Conservation (phyloP, 352 stramenopile species). For the Phytophthora tentaculata region DNA sequence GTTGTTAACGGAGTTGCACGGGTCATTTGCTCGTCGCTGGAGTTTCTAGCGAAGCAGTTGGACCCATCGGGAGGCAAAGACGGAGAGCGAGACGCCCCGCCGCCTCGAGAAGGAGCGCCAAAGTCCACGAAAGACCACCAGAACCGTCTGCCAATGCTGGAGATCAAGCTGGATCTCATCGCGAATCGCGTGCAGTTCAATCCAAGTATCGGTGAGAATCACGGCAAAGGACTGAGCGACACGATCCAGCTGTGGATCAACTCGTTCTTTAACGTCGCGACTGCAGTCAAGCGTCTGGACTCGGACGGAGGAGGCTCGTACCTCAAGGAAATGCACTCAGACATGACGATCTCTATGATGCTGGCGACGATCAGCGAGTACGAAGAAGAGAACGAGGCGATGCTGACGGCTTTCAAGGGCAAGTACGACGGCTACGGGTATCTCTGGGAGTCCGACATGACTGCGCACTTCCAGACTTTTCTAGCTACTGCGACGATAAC, state of each 20-base stretch:
- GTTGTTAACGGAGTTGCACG: slow-evolving; percentile 94
- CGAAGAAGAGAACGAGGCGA: slow-evolving; percentile 92
- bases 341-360: slow-evolving; percentile 95
- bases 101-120: slow-evolving; percentile 37
- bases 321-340: slow-evolving; percentile 96
- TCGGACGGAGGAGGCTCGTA: slow-evolving; percentile 95
- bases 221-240: slow-evolving; percentile 94
- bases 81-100: slow-evolving; percentile 30
- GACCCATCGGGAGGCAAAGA: slow-evolving; percentile 76
- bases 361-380: slow-evolving; percentile 94
- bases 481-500: slow-evolving; percentile 69
- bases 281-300: slow-evolving; percentile 96
- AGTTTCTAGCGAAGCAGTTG: slow-evolving; percentile 96
- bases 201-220: slow-evolving; percentile 87
- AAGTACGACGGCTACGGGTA: slow-evolving; percentile 96
- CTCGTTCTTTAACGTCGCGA: slow-evolving; percentile 96
- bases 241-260: slow-evolving; percentile 97
- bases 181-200: slow-evolving; percentile 89
- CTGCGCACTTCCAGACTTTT: slow-evolving; percentile 93
- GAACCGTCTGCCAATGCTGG: slow-evolving; percentile 92
- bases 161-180: slow-evolving; percentile 97
- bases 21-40: slow-evolving; percentile 83
- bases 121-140: slow-evolving; percentile 50
- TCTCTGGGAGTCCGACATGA: slow-evolving; percentile 97
- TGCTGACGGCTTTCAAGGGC: slow-evolving; percentile 92